Evolutionary conservation across 805 yeast genomes (phyloP), one percentile per base, ranked within the genome.

Genomic region (Pichia nakasei): DNA sequence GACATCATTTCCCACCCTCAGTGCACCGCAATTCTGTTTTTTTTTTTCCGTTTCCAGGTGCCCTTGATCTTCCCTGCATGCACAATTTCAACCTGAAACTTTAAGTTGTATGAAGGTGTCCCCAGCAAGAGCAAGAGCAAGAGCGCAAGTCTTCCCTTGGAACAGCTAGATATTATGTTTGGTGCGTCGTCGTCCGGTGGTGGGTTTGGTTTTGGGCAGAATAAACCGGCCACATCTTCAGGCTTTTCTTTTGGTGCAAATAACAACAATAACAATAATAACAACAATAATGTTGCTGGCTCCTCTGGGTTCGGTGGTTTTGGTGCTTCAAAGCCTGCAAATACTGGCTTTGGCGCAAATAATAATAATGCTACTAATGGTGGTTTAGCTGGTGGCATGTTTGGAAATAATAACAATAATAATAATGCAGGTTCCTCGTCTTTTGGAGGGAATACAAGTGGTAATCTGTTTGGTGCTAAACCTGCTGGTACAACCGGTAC

Each of bases 171-270:
- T n/a, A n/a, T n/a, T 29, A 29, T 29, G 32, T 29, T 29, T 29
- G 32, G 32, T 15, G n/a, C 32, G 17, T 29, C 32, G 27, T 7
- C 27, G 15, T 29, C 32, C 18, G 11, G 15, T 9, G 35, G 35
- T 6, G 19, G 20, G 9, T 32, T 32, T 18, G 20, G 35, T 7
- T 32, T 32, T 32, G 35, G 35, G 9, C 35, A 32, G 11, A 32
- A 32, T 17, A 32, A 32, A 18, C 35, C 37, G 3, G 24, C 39
- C 5, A 15, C 41, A 3, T 40, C 41, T 18, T 33, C 44, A 5
- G 38, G 38, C 9, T 45, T 40, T 32, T 37, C 44, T 7, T 37
- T 41, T 37, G 47, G 47, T 9, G 33, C 32, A 22, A 43, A 36
- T 15, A 33, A 38, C n/a, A 38, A 26, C 12, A 36, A 22, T 8